Conservation (phyloP, 192 early-diverging fungal genomes). For the Tieghemiomyces parasiticus region DNA sequence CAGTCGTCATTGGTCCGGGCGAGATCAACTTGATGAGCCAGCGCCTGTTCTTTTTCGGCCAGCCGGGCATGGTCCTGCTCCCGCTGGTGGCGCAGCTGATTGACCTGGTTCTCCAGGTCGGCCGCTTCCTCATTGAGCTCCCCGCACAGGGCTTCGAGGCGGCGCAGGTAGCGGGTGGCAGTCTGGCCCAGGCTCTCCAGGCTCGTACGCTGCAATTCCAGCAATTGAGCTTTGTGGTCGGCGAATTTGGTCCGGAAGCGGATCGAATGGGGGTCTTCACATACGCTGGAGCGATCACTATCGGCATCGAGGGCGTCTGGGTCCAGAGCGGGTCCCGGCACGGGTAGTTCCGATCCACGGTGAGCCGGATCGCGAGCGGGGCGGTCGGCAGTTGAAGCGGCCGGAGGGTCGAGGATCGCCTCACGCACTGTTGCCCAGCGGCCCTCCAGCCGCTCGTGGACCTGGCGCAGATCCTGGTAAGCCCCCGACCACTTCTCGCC, state of each 20-base stretch:
- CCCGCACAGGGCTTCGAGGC: background rate
- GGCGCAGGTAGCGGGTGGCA: background rate
- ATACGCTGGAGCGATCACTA: conserved; percentile 1
- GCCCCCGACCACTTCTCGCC: conserved; percentile 1
- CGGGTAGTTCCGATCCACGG: too few species aligned
- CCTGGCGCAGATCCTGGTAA: background rate
- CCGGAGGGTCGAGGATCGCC: background rate
- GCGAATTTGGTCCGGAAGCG: conserved; percentile 2
- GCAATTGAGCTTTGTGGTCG: background rate
- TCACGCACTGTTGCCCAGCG: background rate
- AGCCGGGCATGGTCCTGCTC: background rate
- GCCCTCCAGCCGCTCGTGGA: background rate
- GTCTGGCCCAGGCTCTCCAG: background rate
- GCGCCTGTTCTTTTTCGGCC: background rate
- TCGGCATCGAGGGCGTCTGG: background rate
- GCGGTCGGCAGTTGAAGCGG: too few species aligned
- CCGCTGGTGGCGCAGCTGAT: background rate
- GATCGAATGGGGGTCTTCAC: conserved; percentile 1
- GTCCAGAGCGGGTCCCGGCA: too few species aligned
- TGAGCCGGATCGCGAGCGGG: too few species aligned
- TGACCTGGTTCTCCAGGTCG: conserved; percentile 1
- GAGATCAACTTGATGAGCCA: background rate
- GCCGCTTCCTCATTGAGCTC: conserved; percentile 4
- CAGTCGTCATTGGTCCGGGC: background rate
- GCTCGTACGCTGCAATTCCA: background rate